Evolutionary conservation across 495 filamentous ascomycete species (phyloP), one percentile per base, ranked within the genome.

Genomic region (Mytilinidion resinicola): DNA sequence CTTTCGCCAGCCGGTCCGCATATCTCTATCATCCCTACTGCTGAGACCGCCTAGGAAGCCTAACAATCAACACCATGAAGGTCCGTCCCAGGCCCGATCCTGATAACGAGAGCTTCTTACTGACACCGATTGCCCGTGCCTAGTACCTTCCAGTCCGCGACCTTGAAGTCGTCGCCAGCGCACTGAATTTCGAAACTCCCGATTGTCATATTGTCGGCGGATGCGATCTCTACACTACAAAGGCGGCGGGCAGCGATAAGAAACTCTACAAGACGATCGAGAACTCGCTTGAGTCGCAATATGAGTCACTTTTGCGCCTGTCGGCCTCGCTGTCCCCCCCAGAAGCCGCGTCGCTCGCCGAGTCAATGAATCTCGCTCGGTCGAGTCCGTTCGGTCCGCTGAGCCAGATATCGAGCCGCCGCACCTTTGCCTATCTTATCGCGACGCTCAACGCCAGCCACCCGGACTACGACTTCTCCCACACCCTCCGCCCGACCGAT

Each of bases 381-480:
- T 86, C 89, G 0, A 92, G 87, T 69, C 90, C 95, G 6, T 98
- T 98, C 67, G 95, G 93, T 14, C 84, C 85, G 36, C 79, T 98
- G 49, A 88, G 86, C 53, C 87, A 96, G 60, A 82, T 87, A 47
- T 88, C 88, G 9, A 90, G 88, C 67, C 88, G 95, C 11, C 85
- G 91, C 48, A 95, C 89, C 0, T 97, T 93, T 73, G 91, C 93
- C 41, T 97, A 97, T 72, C 72, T 97, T 56, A 96, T 97, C 67
- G 93, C 93, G 11, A 96, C 95, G 1, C 78, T 99, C n/a, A 99
- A 99, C 64, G 92, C 92, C 0, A 91, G 87, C 39, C 91, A 99
- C 72, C 87, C 91, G 1, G 95, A 99, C 70, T 99, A 99, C 71
- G 92, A 97, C 72, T 97, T 97, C 74, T 93, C 89, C 1, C 85